Conservation (phyloP, 2,329 filamentous ascomycete species). For the Pseudomassariella vexata region DNA sequence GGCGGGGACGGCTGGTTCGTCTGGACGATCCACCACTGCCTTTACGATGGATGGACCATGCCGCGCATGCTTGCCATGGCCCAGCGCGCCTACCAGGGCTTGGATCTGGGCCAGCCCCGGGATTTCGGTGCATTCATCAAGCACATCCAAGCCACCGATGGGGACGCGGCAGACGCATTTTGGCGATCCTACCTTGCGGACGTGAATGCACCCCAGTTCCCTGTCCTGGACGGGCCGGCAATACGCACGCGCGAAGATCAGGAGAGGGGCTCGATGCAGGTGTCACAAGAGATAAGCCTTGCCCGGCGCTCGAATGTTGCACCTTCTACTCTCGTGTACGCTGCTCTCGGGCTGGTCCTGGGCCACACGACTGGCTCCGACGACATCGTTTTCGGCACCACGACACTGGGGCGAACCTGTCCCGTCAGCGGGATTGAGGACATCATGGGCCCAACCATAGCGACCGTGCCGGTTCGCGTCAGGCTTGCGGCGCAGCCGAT, state of each 20-base stretch:
- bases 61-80: background rate
- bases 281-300: background rate
- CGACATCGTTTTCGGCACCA: constrained; percentile 36
- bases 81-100: background rate
- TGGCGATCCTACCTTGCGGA: background rate
- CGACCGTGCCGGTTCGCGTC: constrained; percentile 35
- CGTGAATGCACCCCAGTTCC: background rate
- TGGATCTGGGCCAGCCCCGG: background rate
- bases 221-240: too few relatives aligned
- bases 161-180: background rate
- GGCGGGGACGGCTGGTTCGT: constrained; percentile 1
- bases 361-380: constrained; percentile 26
- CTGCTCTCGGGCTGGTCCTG: constrained; percentile 32
- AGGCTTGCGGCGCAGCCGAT: constrained; percentile 22
- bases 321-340: constrained; percentile 6
- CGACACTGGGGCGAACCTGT: constrained; percentile 28
- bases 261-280: background rate
- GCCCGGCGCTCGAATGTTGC: background rate
- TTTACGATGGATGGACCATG: background rate
- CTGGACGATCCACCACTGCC: background rate
- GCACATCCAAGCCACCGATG: background rate
- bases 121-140: background rate
- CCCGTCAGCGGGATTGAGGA: constrained; percentile 11
- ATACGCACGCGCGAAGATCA: background rate
- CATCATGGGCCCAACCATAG: constrained; percentile 26